Evolutionary conservation across 1,284 basidiomycete genomes (phyloP).

Genomic region (Albatrellus sp.): DNA sequence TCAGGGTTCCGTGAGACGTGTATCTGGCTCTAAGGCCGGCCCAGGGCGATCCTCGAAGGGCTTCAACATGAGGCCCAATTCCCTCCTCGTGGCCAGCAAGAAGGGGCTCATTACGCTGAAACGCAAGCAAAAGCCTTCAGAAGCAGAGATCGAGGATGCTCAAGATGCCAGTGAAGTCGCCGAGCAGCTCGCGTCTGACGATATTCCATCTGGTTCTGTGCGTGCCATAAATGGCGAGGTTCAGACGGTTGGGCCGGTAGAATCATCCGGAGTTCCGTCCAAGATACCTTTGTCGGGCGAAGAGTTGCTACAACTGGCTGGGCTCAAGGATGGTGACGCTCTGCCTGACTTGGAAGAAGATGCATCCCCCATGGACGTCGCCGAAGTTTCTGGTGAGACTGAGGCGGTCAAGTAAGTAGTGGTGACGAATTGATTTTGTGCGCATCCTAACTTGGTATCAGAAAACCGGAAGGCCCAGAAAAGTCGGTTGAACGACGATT

Average conservation of each 20-base stretch:
- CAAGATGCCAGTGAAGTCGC: constrained; percentile 2
- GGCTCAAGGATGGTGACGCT: constrained; percentile 22
- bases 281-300: constrained; percentile 22
- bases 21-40: constrained; percentile 26
- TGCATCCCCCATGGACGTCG: neutral
- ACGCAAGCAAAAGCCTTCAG: constrained; percentile 16
- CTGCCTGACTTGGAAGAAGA: constrained; percentile 48
- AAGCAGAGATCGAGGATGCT: constrained; percentile 3
- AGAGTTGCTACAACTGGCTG: constrained; percentile 36
- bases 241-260: neutral
- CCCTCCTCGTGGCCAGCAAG: constrained; percentile 36
- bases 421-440: constrained; percentile 9
- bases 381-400: constrained; percentile 6
- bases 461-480: too few relatives aligned
- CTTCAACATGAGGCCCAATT: constrained; percentile 26
- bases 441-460: neutral
- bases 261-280: constrained; percentile 3
- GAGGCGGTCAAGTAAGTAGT: too few relatives aligned
- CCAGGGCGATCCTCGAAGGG: constrained; percentile 32
- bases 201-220: neutral
- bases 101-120: constrained; percentile 33
- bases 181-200: constrained; percentile 6
- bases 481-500: neutral
- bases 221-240: too few relatives aligned
- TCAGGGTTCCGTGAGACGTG: too few relatives aligned